Conservation (phyloP, 2,329 filamentous ascomycete species). For the Cladorrhinum sp. region DNA sequence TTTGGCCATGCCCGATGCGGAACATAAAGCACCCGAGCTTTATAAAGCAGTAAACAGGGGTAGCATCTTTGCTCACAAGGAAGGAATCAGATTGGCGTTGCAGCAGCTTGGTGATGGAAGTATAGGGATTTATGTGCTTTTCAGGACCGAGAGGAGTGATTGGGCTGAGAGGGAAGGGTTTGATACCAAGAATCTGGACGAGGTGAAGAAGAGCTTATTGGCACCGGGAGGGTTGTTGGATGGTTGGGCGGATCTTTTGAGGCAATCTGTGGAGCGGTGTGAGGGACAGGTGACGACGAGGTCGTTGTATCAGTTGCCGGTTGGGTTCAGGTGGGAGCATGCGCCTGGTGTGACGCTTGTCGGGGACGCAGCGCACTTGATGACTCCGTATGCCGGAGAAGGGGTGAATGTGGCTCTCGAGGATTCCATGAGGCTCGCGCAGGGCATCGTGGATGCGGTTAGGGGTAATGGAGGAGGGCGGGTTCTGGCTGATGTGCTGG, state of each 20-base stretch:
- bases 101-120: slow-evolving; percentile 11
- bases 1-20: neutral
- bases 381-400: slow-evolving; percentile 42
- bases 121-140: slow-evolving; percentile 29
- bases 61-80: slow-evolving; percentile 6
- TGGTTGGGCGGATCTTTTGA: slow-evolving; percentile 3
- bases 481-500: slow-evolving; percentile 2
- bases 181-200: slow-evolving; percentile 33
- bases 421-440: slow-evolving; percentile 31
- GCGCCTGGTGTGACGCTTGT: slow-evolving; percentile 42
- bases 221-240: slow-evolving; percentile 24
- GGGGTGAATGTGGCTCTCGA: slow-evolving; percentile 48
- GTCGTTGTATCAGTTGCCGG: slow-evolving; percentile 4
- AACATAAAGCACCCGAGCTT: neutral
- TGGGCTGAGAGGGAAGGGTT: slow-evolving; percentile 4
- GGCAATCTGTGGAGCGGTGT: neutral
- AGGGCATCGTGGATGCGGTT: slow-evolving; percentile 11
- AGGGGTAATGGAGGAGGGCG: neutral
- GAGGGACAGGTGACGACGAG: neutral
- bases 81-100: neutral
- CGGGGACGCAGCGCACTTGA: slow-evolving; percentile 49
- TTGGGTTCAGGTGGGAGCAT: slow-evolving; percentile 33
- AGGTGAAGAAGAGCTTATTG: slow-evolving; percentile 39
- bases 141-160: slow-evolving; percentile 31
- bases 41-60: neutral